Evolutionary conservation across 169 alveolate species (phyloP).

Genomic region (Plasmodium gallinaceum): DNA sequence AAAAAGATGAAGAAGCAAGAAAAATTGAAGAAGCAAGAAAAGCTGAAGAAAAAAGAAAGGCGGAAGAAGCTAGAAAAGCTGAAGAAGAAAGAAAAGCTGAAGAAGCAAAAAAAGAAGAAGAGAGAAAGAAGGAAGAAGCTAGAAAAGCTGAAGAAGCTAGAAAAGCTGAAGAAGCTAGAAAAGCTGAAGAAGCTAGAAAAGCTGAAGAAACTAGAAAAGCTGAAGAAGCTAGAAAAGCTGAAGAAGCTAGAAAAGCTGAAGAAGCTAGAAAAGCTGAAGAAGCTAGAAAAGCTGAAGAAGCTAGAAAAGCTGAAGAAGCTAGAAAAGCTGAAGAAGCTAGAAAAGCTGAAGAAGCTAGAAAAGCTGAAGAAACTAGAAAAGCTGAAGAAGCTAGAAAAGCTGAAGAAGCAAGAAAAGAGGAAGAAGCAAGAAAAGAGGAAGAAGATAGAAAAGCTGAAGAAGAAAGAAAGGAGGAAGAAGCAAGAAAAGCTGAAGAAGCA

Average conservation of each 20-base stretch:
- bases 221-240: conserved; percentile 14
- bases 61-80: not conserved
- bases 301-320: conserved; percentile 13
- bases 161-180: conserved; percentile 8
- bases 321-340: conserved; percentile 19
- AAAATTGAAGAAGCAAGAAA: conserved; percentile 1
- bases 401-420: conserved; percentile 4
- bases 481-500: not conserved
- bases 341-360: not conserved
- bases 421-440: conserved; percentile 6
- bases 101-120: conserved; percentile 14
- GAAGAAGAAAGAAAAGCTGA: not conserved
- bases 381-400: not conserved
- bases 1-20: conserved; percentile 13
- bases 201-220: conserved; percentile 10
- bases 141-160: not conserved
- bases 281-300: conserved; percentile 13
- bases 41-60: conserved; percentile 7
- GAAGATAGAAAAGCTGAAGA: not conserved
- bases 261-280: conserved; percentile 12
- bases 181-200: conserved; percentile 5
- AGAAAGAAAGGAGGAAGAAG: not conserved
- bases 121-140: not conserved
- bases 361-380: conserved; percentile 1
- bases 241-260: conserved; percentile 18